phyloP scores from a whole-genome alignment of 768 basidiomycete species.

The Auricularia sp. region DNA sequence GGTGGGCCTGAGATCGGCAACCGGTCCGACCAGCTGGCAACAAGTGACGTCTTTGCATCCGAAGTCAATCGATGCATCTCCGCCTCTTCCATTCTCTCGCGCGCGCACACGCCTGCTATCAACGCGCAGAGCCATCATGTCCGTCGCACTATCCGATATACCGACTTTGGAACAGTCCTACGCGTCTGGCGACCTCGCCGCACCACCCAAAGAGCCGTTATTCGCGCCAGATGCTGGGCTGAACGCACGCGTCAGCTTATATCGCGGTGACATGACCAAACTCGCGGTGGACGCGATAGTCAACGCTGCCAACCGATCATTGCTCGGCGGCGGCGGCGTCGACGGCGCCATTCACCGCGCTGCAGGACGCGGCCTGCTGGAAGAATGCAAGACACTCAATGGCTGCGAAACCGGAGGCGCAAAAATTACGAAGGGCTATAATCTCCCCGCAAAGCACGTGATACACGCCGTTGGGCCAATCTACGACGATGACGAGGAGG shows the following conservation, averaged over 20 bases:
- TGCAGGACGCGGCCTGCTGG: conserved; percentile 52
- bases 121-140: neutral
- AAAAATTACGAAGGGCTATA: conserved; percentile 70
- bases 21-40: no score
- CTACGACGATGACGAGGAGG: conserved; percentile 34
- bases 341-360: conserved; percentile 76
- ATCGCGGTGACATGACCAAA: conserved; percentile 40
- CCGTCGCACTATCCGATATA: neutral
- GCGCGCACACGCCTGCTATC: no score
- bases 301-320: conserved; percentile 67
- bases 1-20: no score
- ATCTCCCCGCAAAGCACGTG: conserved; percentile 62
- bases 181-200: neutral
- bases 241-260: neutral
- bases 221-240: neutral
- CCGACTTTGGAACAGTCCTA: neutral
- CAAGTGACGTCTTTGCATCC: no score
- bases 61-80: no score
- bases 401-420: conserved; percentile 65
- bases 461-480: conserved; percentile 79
- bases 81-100: no score
- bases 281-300: conserved; percentile 66
- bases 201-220: neutral
- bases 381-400: conserved; percentile 61
- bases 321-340: conserved; percentile 54